These are phyloP conservation scores for Boletus edulis DNA, from an alignment of 768 basidiomycete species.

Conservation along the genomic window DNA sequence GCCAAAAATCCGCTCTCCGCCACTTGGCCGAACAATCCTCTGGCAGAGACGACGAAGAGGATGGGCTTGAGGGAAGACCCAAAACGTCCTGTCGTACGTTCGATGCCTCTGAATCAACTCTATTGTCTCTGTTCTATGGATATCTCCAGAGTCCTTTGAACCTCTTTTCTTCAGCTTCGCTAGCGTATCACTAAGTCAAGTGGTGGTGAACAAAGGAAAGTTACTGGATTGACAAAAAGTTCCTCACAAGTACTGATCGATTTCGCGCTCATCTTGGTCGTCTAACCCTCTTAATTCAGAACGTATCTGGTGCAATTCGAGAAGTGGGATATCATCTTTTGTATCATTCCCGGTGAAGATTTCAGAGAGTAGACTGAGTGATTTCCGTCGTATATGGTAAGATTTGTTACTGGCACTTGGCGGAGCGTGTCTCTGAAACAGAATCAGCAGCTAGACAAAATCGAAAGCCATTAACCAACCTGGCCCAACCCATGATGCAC, in stretches of 20 bases:
- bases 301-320: slow-evolving; percentile 44
- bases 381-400: slow-evolving; percentile 54
- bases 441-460: slow-evolving; percentile 13
- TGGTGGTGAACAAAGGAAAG: slow-evolving; percentile 4
- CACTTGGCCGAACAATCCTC: slow-evolving; percentile 75
- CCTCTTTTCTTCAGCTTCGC: slow-evolving; percentile 56
- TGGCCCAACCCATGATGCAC: slow-evolving; percentile 25
- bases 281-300: slow-evolving; percentile 29
- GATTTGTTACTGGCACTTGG: slow-evolving; percentile 33
- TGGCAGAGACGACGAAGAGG: slow-evolving; percentile 74
- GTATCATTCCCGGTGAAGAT: slow-evolving; percentile 60
- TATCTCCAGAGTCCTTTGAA: slow-evolving; percentile 57
- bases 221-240: not conserved
- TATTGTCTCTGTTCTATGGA: slow-evolving; percentile 65
- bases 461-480: slow-evolving; percentile 25
- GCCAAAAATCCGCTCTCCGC: slow-evolving; percentile 89
- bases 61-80: slow-evolving; percentile 83
- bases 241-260: slow-evolving; percentile 70
- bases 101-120: slow-evolving; percentile 91
- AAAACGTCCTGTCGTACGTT: slow-evolving; percentile 85
- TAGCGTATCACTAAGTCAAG: slow-evolving; percentile 55
- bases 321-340: slow-evolving; percentile 56
- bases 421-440: slow-evolving; percentile 5
- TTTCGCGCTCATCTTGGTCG: slow-evolving; percentile 51
- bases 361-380: slow-evolving; percentile 58